Evolutionary conservation across 108 stramenopile genomes (phyloP).

Genomic region (Ochromonas danica): DNA sequence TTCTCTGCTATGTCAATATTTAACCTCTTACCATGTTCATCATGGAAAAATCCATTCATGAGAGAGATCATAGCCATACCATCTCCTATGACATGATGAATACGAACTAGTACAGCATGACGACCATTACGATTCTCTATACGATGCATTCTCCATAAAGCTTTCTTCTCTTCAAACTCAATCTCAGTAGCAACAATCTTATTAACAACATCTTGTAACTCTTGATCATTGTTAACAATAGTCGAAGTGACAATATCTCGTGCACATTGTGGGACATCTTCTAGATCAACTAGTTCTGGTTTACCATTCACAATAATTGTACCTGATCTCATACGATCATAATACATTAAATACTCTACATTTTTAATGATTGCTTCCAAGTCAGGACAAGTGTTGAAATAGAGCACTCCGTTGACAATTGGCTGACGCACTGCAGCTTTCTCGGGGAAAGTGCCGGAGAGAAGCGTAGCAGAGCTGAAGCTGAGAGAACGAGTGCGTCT

Average conservation of each 20-base stretch:
- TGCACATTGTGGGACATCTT: conserved; percentile 2
- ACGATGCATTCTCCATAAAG: conserved; percentile 38
- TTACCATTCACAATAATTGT: background rate
- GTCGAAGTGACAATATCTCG: background rate
- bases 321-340: background rate
- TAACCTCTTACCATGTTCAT: conserved; percentile 33
- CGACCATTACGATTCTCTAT: conserved; percentile 23
- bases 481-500: background rate
- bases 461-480: background rate
- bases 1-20: conserved; percentile 26
- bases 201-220: background rate
- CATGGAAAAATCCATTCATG: conserved; percentile 37
- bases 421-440: background rate
- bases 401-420: conserved; percentile 36
- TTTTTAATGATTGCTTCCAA: background rate
- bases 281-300: background rate
- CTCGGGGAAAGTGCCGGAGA: background rate
- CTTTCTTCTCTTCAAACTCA: background rate
- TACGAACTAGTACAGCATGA: conserved; percentile 33
- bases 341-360: background rate
- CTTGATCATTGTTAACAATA: background rate
- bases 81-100: conserved; percentile 50
- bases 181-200: background rate
- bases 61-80: conserved; percentile 42
- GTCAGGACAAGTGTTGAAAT: conserved; percentile 35